Percentiles rank a stretch among this genome's conserved stretches.
Evolutionary conservation across 805 yeast species (phyloP).

Genomic region (Metschnikowia vanudenii): DNA sequence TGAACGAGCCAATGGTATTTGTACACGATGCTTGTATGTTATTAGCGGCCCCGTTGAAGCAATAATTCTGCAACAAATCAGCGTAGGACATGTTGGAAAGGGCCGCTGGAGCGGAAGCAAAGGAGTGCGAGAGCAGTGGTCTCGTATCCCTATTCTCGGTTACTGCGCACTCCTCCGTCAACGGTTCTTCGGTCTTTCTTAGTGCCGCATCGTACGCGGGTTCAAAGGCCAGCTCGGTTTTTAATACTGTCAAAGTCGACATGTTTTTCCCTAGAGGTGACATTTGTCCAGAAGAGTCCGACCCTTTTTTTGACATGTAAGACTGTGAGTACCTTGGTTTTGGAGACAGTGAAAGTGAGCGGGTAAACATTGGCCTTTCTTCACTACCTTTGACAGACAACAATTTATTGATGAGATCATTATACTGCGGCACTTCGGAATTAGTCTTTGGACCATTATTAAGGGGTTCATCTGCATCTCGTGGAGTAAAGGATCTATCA

Average conservation of each 20-base stretch:
- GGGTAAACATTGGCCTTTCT: slow-evolving; percentile 9
- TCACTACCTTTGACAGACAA: slow-evolving; percentile 10
- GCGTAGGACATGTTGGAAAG: slow-evolving; percentile 26
- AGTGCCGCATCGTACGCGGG: background rate
- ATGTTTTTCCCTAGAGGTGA: slow-evolving; percentile 5
- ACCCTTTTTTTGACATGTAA: slow-evolving; percentile 19
- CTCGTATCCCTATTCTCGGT: background rate
- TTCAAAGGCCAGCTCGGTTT: background rate
- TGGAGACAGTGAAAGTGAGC: slow-evolving; percentile 9
- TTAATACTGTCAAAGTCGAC: background rate
- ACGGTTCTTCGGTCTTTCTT: background rate
- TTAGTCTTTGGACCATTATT: slow-evolving; percentile 1
- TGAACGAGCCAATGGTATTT: slow-evolving; percentile 9
- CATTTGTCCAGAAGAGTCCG: slow-evolving; percentile 3
- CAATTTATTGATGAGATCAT: slow-evolving; percentile 17
- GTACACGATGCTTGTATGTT: slow-evolving; percentile 1
- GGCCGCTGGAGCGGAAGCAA: slow-evolving; percentile 2
- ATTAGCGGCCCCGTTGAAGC: slow-evolving; percentile 32
- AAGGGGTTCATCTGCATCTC: background rate
- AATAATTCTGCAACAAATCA: slow-evolving; percentile 35
- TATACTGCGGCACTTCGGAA: slow-evolving; percentile 9
- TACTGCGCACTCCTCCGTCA: background rate
- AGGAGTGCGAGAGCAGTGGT: background rate
- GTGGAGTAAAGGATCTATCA: background rate
- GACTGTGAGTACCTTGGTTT: slow-evolving; percentile 30